Conservation (phyloP, 2,329 filamentous ascomycete genomes). For the Exophiala calicioides region DNA sequence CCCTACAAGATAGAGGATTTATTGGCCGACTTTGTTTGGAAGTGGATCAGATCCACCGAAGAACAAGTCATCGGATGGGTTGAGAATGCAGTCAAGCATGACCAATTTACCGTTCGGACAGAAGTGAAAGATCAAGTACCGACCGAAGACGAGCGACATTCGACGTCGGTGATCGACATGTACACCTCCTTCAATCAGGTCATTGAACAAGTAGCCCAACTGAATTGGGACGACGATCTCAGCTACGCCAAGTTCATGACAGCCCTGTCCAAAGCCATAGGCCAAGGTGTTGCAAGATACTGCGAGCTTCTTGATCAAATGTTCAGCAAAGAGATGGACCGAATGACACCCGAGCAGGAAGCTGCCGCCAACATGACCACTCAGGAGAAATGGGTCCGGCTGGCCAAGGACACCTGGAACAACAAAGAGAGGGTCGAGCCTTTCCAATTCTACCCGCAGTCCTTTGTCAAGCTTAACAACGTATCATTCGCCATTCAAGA, state of each 20-base stretch:
- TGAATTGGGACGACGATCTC: slow-evolving; percentile 91
- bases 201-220: slow-evolving; percentile 78
- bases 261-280: slow-evolving; percentile 79
- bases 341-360: slow-evolving; percentile 82
- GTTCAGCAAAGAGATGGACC: slow-evolving; percentile 91
- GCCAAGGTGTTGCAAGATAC: slow-evolving; percentile 79
- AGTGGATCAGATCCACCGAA: slow-evolving; percentile 85
- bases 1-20: slow-evolving; percentile 84
- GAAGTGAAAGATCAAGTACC: slow-evolving; percentile 64
- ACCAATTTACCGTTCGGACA: slow-evolving; percentile 75
- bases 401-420: slow-evolving; percentile 90
- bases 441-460: slow-evolving; percentile 83
- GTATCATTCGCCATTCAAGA: slow-evolving; percentile 92
- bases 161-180: slow-evolving; percentile 87
- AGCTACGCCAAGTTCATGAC: slow-evolving; percentile 99
- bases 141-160: slow-evolving; percentile 82
- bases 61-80: slow-evolving; percentile 78
- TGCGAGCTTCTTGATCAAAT: slow-evolving; percentile 86
- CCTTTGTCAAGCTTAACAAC: slow-evolving; percentile 96
- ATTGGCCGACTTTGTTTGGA: slow-evolving; percentile 90
- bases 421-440: slow-evolving; percentile 92
- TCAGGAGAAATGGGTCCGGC: slow-evolving; percentile 89
- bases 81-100: slow-evolving; percentile 86
- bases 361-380: slow-evolving; percentile 74
- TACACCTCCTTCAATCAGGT: slow-evolving; percentile 93